Conservation (phyloP, 2,329 filamentous ascomycete genomes). For the Ophiocordyceps sinensis region DNA sequence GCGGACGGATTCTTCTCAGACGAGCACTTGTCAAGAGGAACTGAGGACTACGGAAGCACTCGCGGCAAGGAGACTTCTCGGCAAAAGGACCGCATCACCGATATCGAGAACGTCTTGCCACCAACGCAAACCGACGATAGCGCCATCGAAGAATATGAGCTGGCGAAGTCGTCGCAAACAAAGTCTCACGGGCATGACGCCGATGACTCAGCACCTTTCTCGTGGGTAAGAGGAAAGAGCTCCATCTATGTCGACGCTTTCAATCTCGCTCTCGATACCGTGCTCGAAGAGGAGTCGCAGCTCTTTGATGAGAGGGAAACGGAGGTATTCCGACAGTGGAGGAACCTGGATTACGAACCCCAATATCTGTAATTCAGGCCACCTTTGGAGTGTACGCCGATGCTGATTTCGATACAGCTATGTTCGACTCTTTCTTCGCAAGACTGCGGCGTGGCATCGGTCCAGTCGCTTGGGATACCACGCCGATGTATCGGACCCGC, state of each 20-base stretch:
- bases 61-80: slow-evolving; percentile 6
- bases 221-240: slow-evolving; percentile 62
- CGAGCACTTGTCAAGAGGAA: not conserved
- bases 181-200: slow-evolving; percentile 20
- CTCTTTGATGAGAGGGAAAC: slow-evolving; percentile 72
- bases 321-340: slow-evolving; percentile 66
- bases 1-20: not conserved
- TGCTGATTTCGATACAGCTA: slow-evolving; percentile 39
- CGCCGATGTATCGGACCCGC: slow-evolving; percentile 64
- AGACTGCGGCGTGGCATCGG: slow-evolving; percentile 84
- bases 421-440: slow-evolving; percentile 82
- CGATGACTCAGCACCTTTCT: slow-evolving; percentile 22
- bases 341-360: slow-evolving; percentile 59
- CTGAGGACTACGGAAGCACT: not conserved
- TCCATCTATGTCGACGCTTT: slow-evolving; percentile 98
- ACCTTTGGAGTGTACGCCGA: not conserved
- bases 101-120: slow-evolving; percentile 45
- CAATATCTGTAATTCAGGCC: slow-evolving; percentile 62
- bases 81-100: slow-evolving; percentile 11
- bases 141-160: slow-evolving; percentile 69
- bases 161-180: slow-evolving; percentile 42
- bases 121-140: slow-evolving; percentile 50
- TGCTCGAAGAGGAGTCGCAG: slow-evolving; percentile 76
- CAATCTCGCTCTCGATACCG: slow-evolving; percentile 79
- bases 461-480: slow-evolving; percentile 65